Percentiles rank a stretch among this genome's conserved stretches.
Evolutionary conservation across 306 rosid species (phyloP).

Genomic region (Adenanthera pavonina): DNA sequence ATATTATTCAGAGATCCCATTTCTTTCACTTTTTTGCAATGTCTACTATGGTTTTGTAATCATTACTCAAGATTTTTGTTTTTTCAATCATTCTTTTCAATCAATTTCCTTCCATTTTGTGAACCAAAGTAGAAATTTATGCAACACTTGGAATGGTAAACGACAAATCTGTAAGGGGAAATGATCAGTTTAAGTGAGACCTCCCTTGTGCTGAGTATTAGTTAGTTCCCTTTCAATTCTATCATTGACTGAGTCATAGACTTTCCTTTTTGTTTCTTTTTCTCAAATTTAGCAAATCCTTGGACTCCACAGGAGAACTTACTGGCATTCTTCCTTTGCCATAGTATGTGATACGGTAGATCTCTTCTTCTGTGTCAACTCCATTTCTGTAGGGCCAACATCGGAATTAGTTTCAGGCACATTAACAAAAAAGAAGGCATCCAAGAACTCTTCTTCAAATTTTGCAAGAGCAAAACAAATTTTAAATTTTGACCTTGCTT

Average conservation of each 20-base stretch:
- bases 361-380: constrained; percentile 80
- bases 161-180: not conserved
- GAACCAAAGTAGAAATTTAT: not conserved
- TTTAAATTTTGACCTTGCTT: not conserved
- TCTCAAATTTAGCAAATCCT: constrained; percentile 3
- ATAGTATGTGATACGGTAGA: constrained; percentile 75
- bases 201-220: not conserved
- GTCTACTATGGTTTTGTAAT: not conserved
- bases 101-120: not conserved
- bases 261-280: not conserved
- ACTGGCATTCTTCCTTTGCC: constrained; percentile 97
- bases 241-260: not conserved
- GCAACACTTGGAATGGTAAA: not conserved
- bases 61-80: not conserved
- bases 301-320: constrained; percentile 35
- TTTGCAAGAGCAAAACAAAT: constrained; percentile 7
- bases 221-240: not conserved
- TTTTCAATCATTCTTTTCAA: not conserved
- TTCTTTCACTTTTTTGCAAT: not conserved
- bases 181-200: not conserved
- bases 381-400: constrained; percentile 67
- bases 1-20: not conserved
- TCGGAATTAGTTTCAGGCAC: constrained; percentile 18
- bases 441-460: constrained; percentile 5
- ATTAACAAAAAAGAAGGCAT: not conserved